These are phyloP conservation scores for Agrocybe chaxingu DNA, from an alignment of 768 basidiomycete species.

Conservation along the genomic window DNA sequence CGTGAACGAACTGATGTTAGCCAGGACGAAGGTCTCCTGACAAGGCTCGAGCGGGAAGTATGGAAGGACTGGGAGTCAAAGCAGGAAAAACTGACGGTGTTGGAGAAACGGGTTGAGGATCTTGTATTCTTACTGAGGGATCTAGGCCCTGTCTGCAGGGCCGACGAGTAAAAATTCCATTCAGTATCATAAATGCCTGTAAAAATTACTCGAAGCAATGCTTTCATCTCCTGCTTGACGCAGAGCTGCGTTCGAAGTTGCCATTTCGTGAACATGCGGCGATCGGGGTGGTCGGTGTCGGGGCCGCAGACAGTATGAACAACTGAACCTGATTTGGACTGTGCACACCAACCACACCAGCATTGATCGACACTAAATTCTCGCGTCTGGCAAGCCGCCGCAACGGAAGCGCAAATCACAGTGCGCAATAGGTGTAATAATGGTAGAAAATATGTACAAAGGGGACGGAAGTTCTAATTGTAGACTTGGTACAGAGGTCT, in stretches of 20 bases:
- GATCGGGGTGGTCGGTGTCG: neutral
- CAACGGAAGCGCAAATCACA: no score
- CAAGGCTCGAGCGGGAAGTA: conserved; percentile 68
- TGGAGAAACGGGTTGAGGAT: conserved; percentile 86
- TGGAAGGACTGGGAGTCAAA: conserved; percentile 65
- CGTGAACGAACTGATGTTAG: conserved; percentile 83
- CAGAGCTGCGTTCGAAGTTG: no score
- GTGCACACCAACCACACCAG: no score
- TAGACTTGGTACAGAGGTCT: conserved; percentile 94
- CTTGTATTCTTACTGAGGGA: conserved; percentile 88
- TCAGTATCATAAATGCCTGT: no score
- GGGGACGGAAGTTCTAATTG: conserved; percentile 52
- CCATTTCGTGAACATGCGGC: neutral
- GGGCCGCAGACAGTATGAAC: no score
- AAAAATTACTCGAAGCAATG: no score
- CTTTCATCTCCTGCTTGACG: no score
- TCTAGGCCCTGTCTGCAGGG: conserved; percentile 48
- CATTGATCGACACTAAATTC: no score
- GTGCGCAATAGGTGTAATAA: no score
- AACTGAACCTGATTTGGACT: no score
- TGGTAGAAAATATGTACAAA: no score
- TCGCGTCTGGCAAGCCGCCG: no score
- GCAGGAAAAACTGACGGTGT: conserved; percentile 68
- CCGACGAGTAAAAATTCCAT: conserved; percentile 39
- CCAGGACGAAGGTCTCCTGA: conserved; percentile 66